Evolutionary conservation across 75 land plant genomes (phyloP).

Genomic region (Azolla pinnata): DNA sequence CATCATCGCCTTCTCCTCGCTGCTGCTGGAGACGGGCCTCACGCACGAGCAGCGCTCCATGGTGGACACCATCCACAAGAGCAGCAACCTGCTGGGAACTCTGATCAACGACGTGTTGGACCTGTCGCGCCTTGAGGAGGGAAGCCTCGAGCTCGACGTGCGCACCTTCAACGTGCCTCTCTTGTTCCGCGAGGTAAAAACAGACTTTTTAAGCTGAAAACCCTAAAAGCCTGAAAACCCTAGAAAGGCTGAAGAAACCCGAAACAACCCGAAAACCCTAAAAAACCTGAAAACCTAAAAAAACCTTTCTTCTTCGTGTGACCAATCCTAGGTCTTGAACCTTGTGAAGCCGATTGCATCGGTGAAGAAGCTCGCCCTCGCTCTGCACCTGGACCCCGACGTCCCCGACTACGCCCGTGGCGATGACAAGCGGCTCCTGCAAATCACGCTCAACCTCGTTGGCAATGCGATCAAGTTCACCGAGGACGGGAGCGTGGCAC

Average conservation of each 20-base stretch:
- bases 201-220: too few species aligned
- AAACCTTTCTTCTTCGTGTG: not conserved
- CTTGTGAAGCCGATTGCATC: slow-evolving; percentile 28
- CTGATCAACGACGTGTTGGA: slow-evolving; percentile 44
- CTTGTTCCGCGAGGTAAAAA: slow-evolving; percentile 29
- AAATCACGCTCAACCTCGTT: slow-evolving; percentile 44
- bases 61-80: slow-evolving; percentile 41
- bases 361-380: slow-evolving; percentile 12
- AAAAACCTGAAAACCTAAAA: not conserved
- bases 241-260: too few species aligned
- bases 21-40: slow-evolving; percentile 24
- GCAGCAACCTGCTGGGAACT: slow-evolving; percentile 28
- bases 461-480: slow-evolving; percentile 92
- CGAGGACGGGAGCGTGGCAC: slow-evolving; percentile 57
- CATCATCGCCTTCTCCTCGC: slow-evolving; percentile 29
- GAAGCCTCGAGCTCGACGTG: slow-evolving; percentile 29
- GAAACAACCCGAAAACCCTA: too few species aligned
- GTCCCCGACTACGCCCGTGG: slow-evolving; percentile 32
- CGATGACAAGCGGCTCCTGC: slow-evolving; percentile 33
- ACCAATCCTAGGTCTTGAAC: slow-evolving; percentile 14
- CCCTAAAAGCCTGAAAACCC: too few species aligned
- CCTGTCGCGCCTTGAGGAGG: slow-evolving; percentile 32
- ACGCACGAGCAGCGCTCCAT: slow-evolving; percentile 29
- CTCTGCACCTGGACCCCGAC: slow-evolving; percentile 6
- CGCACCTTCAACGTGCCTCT: slow-evolving; percentile 19